Conservation (phyloP, 2,329 filamentous ascomycete genomes). For the Madurella fahalii region DNA sequence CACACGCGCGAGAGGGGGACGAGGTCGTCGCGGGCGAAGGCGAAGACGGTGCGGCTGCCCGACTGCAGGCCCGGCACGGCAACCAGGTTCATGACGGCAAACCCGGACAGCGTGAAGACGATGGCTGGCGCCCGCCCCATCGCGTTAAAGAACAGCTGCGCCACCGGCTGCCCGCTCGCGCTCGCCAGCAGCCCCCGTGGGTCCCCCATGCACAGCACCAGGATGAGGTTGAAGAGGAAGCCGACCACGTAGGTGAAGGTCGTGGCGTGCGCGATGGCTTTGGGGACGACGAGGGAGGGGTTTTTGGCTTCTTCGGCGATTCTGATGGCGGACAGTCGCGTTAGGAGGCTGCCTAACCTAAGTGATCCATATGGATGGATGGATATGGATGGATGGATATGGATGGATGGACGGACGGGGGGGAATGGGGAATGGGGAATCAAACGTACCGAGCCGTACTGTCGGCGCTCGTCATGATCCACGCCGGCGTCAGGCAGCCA, state of each 20-base stretch:
- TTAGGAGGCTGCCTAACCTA: too few species aligned
- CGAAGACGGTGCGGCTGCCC: conserved; percentile 47
- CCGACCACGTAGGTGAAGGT: conserved; percentile 50
- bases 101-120: conserved; percentile 50
- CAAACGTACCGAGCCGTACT: conserved; percentile 27
- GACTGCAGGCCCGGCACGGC: conserved; percentile 52
- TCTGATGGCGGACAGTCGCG: conserved; percentile 8
- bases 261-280: conserved; percentile 51
- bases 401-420: too few species aligned
- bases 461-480: conserved; percentile 52
- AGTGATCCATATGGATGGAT: too few species aligned
- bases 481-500: conserved; percentile 55
- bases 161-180: conserved; percentile 46
- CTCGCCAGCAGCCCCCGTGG: conserved; percentile 38
- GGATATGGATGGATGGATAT: too few species aligned
- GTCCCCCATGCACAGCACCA: conserved; percentile 52
- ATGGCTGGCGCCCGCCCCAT: conserved; percentile 50
- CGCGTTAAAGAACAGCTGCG: conserved; percentile 53
- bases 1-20: conserved; percentile 43
- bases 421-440: too few species aligned
- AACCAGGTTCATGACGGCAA: conserved; percentile 53
- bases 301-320: conserved; percentile 44
- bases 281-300: conserved; percentile 37
- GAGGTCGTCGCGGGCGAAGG: conserved; percentile 47
- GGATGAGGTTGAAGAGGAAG: conserved; percentile 52